Conservation (phyloP, 75 land plant species). For the Pseudotsuga menziesii region DNA sequence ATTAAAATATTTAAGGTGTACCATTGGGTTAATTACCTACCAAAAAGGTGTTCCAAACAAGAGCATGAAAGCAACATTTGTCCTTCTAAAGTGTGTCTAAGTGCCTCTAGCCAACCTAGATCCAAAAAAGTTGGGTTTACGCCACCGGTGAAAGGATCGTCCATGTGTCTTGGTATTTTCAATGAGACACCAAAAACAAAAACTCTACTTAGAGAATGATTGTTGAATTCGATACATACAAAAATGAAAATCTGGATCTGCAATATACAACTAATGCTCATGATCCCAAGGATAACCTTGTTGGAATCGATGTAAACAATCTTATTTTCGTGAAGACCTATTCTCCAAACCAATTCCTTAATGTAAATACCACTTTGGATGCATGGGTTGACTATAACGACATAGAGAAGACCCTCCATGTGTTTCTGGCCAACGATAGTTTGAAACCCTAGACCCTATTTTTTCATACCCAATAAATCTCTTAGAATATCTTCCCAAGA, state of each 20-base stretch:
- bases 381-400: neutral
- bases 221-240: conserved; percentile 11
- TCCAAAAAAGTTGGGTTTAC: no score
- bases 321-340: neutral
- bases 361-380: neutral
- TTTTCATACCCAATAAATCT: neutral
- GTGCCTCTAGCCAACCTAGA: no score
- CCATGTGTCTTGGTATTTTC: neutral
- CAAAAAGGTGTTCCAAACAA: no score
- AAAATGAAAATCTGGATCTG: neutral
- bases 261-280: neutral
- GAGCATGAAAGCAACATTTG: no score
- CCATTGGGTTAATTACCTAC: no score
- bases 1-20: no score
- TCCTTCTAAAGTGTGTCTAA: no score
- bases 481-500: neutral
- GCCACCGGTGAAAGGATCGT: neutral
- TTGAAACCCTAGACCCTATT: neutral
- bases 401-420: neutral
- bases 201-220: neutral
- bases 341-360: neutral
- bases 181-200: neutral
- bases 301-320: conserved; percentile 3
- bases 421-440: neutral
- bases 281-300: conserved; percentile 8